Percentiles rank a stretch among this genome's conserved stretches.
These are phyloP conservation scores for Anacardium occidentale DNA, from an alignment of 345 rosid species.

Conservation along the genomic window DNA sequence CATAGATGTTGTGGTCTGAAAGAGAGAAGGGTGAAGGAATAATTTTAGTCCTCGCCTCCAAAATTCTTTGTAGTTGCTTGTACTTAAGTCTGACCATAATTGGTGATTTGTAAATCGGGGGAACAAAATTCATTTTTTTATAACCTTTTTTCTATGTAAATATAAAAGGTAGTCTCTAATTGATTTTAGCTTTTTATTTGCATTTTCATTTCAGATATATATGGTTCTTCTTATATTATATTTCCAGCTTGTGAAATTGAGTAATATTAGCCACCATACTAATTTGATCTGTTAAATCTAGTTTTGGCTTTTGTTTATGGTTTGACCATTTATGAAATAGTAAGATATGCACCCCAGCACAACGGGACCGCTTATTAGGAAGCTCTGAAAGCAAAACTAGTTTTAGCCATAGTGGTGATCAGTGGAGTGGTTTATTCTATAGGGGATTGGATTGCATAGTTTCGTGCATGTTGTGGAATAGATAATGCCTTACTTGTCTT, in stretches of 20 bases:
- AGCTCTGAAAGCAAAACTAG: conserved; percentile 75
- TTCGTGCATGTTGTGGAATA: conserved; percentile 23
- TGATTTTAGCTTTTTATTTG: conserved; percentile 3
- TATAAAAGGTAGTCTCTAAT: not conserved
- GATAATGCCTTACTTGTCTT: not conserved
- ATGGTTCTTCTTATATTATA: not conserved
- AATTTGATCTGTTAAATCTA: conserved; percentile 7
- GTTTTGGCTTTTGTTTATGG: conserved; percentile 46
- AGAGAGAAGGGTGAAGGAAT: not conserved
- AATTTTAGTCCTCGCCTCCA: not conserved
- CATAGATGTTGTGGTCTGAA: not conserved
- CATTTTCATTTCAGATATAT: not conserved
- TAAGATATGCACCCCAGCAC: conserved; percentile 95
- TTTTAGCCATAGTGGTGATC: conserved; percentile 87
- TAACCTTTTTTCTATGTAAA: not conserved
- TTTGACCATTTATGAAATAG: conserved; percentile 84
- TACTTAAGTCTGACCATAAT: not conserved
- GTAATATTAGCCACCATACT: not conserved
- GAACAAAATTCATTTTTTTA: not conserved
- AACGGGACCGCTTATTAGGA: conserved; percentile 96
- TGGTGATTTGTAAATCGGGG: not conserved
- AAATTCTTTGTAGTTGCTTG: conserved; percentile 1
- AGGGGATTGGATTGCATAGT: conserved; percentile 99
- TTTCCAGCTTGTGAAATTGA: not conserved
- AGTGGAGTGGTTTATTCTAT: conserved; percentile 90